Evolutionary conservation across 2,329 filamentous ascomycete genomes (phyloP).

Genomic region (Cadophora gregata): DNA sequence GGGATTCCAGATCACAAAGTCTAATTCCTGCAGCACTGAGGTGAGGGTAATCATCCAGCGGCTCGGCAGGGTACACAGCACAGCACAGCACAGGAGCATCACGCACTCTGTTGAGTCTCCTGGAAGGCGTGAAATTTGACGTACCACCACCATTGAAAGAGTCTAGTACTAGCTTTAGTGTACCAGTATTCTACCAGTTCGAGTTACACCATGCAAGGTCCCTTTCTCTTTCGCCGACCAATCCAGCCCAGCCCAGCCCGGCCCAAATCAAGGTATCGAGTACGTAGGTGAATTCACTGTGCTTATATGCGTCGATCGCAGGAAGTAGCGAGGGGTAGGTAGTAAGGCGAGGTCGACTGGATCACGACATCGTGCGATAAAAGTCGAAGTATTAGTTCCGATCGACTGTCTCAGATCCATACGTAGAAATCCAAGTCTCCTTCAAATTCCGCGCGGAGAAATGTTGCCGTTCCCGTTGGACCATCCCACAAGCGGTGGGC

Average conservation of each 20-base stretch:
- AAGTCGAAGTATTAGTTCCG: no score
- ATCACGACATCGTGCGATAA: background rate
- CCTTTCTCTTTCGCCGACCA: conserved; percentile 5
- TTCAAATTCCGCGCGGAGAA: background rate
- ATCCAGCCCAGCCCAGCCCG: no score
- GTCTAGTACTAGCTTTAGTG: no score
- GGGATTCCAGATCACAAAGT: conserved; percentile 12
- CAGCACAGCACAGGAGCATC: conserved; percentile 4
- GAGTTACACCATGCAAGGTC: conserved; percentile 9
- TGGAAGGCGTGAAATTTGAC: no score
- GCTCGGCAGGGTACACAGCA: background rate
- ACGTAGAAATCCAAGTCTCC: background rate
- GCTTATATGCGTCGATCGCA: no score
- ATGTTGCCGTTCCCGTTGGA: background rate
- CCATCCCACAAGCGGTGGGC: background rate
- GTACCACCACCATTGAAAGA: no score
- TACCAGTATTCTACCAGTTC: background rate
- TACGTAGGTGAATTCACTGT: background rate
- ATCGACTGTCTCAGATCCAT: conserved; percentile 15
- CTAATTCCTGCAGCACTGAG: background rate
- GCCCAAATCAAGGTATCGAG: background rate
- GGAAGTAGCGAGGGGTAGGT: background rate
- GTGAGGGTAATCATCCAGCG: no score
- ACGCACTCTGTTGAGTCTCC: no score
- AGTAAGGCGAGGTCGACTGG: background rate